phyloP scores from a whole-genome alignment of 2,329 filamentous ascomycete species.

The Bipolaris victoriae region DNA sequence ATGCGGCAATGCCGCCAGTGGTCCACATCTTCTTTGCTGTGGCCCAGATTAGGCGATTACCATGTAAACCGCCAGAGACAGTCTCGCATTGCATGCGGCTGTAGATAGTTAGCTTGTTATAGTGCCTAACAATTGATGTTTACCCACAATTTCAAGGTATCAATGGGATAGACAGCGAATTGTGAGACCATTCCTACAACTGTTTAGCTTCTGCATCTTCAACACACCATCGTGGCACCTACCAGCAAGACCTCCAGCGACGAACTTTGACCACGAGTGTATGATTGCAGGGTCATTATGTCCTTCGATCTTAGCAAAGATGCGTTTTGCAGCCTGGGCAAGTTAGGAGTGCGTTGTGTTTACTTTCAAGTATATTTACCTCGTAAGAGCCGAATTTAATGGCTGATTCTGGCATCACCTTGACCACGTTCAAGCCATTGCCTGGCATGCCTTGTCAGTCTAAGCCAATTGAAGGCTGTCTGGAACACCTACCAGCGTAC shows the following conservation, averaged over 20 bases:
- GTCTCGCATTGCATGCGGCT: constrained; percentile 92
- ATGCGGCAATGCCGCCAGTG: constrained; percentile 73
- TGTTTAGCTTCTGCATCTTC: constrained; percentile 3
- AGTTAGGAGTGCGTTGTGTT: constrained; percentile 17
- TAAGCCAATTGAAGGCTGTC: not conserved
- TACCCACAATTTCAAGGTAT: constrained; percentile 75
- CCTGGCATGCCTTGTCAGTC: constrained; percentile 59
- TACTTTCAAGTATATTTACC: constrained; percentile 49
- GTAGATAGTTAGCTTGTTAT: constrained; percentile 17
- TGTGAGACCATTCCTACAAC: constrained; percentile 80
- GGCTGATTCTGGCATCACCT: constrained; percentile 98
- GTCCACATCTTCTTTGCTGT: constrained; percentile 88
- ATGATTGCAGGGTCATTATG: constrained; percentile 82
- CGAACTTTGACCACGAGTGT: constrained; percentile 83
- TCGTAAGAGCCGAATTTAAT: constrained; percentile 99
- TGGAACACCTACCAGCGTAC: constrained; percentile 75
- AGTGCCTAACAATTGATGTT: no score
- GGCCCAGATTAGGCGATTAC: constrained; percentile 79
- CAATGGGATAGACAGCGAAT: constrained; percentile 93
- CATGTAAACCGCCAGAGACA: constrained; percentile 81
- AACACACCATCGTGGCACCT: not conserved
- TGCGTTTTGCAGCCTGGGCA: constrained; percentile 77
- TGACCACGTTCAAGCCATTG: constrained; percentile 94
- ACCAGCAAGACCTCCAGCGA: constrained; percentile 84
- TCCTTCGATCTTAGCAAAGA: constrained; percentile 84